phyloP scores from a whole-genome alignment of 2,329 filamentous ascomycete genomes.

The Fusarium succisae region DNA sequence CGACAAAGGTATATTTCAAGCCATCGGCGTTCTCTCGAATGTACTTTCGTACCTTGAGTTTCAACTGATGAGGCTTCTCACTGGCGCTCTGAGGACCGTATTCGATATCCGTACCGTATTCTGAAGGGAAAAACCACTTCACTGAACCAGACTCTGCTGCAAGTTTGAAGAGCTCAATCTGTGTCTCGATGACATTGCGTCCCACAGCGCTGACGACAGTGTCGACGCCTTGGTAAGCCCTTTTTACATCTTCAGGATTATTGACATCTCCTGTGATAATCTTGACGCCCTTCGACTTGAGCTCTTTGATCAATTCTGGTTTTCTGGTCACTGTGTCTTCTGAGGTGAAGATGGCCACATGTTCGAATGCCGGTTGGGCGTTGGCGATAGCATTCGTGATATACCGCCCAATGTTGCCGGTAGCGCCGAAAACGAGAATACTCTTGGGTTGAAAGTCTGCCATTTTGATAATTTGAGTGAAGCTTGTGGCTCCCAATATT shows the following conservation, averaged over 20 bases:
- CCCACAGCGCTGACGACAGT: constrained; percentile 74
- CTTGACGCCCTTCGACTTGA: constrained; percentile 36
- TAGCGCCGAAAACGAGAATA: constrained; percentile 50
- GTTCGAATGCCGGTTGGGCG: constrained; percentile 47
- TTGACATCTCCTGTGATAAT: constrained; percentile 52
- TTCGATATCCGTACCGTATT: constrained; percentile 74
- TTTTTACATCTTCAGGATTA: constrained; percentile 55
- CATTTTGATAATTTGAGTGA: constrained; percentile 8
- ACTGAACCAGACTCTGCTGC: constrained; percentile 64
- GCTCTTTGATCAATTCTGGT: constrained; percentile 21
- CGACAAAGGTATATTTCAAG: constrained; percentile 72
- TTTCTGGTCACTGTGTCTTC: constrained; percentile 29
- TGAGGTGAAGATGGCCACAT: constrained; percentile 49
- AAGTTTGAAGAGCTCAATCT: constrained; percentile 69
- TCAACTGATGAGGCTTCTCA: constrained; percentile 75
- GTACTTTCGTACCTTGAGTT: constrained; percentile 72
- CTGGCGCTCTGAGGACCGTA: constrained; percentile 64
- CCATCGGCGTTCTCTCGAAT: constrained; percentile 62
- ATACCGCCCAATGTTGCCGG: constrained; percentile 53
- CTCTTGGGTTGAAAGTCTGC: constrained; percentile 29
- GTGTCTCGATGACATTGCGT: constrained; percentile 67
- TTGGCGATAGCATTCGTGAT: constrained; percentile 51
- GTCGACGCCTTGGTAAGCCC: constrained; percentile 69
- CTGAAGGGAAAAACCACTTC: constrained; percentile 72
- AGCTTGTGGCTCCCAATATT: not conserved